A percentile compares a stretch with the other conserved stretches of the same genome.
Conservation (phyloP, 805 yeast species). For the Candida odintsovae region DNA sequence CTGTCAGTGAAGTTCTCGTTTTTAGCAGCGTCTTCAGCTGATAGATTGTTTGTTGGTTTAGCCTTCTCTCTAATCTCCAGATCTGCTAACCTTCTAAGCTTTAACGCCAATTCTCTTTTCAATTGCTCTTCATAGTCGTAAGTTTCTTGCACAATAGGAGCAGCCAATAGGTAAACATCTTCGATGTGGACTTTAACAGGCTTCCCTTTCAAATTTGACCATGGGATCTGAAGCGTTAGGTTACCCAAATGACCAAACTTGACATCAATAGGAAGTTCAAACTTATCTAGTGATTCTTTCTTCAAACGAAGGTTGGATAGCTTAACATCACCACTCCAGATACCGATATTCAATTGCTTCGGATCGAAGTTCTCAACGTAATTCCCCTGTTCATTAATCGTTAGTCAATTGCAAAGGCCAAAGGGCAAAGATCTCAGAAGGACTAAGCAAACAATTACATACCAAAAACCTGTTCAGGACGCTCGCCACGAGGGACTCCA, state of each 20-base stretch:
- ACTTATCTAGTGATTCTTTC: slow-evolving; percentile 82
- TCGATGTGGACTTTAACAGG: slow-evolving; percentile 88
- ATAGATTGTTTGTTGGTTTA: slow-evolving; percentile 28
- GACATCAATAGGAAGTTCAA: slow-evolving; percentile 82
- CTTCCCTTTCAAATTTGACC: slow-evolving; percentile 89
- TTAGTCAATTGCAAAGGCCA: not conserved
- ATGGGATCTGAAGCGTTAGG: slow-evolving; percentile 86
- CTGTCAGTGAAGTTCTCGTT: slow-evolving; percentile 85
- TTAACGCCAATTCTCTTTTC: slow-evolving; percentile 58
- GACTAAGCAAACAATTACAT: slow-evolving; percentile 10
- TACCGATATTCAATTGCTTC: slow-evolving; percentile 89
- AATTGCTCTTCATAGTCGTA: slow-evolving; percentile 49
- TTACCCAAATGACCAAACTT: slow-evolving; percentile 87
- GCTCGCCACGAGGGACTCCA: slow-evolving; percentile 61
- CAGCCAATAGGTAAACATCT: slow-evolving; percentile 77
- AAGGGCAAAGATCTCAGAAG: not conserved
- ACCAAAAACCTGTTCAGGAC: slow-evolving; percentile 51
- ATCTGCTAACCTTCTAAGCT: slow-evolving; percentile 61
- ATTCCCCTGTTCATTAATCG: slow-evolving; percentile 34
- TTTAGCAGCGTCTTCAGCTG: slow-evolving; percentile 36
- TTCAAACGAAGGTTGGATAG: slow-evolving; percentile 70
- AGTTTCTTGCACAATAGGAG: slow-evolving; percentile 59
- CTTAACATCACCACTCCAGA: slow-evolving; percentile 96
- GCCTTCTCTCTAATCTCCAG: slow-evolving; percentile 50
- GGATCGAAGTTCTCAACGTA: slow-evolving; percentile 96